Evolutionary conservation across 768 basidiomycete genomes (phyloP).

Genomic region (Mrakia frigida): DNA sequence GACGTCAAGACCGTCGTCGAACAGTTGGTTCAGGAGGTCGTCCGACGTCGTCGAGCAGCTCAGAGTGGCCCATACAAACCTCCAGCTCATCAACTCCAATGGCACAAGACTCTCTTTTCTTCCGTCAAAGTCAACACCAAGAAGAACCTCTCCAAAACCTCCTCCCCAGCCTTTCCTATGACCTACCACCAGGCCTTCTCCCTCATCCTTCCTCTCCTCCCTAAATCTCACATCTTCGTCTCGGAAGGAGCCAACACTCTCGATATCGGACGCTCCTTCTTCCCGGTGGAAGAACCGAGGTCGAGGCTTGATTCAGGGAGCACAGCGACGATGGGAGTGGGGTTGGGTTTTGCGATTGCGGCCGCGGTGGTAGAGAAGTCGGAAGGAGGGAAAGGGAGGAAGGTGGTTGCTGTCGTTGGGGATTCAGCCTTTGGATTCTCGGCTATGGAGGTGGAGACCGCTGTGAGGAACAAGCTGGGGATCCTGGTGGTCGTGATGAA

Average conservation of each 20-base stretch:
- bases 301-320: conserved; percentile 35
- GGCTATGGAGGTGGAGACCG: conserved; percentile 37
- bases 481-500: conserved; percentile 37
- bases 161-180: conserved; percentile 27
- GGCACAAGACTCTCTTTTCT: conserved; percentile 29
- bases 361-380: conserved; percentile 28
- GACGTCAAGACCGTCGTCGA: conserved; percentile 31
- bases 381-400: conserved; percentile 18
- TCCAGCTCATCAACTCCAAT: conserved; percentile 24
- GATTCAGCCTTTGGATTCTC: conserved; percentile 36
- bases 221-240: conserved; percentile 33
- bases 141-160: conserved; percentile 30
- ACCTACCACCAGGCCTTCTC: conserved; percentile 36
- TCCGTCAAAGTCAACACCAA: conserved; percentile 30
- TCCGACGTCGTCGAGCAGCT: background rate
- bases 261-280: conserved; percentile 35
- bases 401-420: conserved; percentile 35
- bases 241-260: conserved; percentile 37
- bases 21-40: conserved; percentile 31
- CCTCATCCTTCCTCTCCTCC: conserved; percentile 33
- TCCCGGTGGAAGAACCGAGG: conserved; percentile 33
- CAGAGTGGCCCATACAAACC: background rate
- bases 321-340: conserved; percentile 37
- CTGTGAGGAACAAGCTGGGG: conserved; percentile 34
- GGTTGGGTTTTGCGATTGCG: conserved; percentile 35